Conservation (phyloP, 305 asterid genomes). For the Stenogyne calaminthoides region DNA sequence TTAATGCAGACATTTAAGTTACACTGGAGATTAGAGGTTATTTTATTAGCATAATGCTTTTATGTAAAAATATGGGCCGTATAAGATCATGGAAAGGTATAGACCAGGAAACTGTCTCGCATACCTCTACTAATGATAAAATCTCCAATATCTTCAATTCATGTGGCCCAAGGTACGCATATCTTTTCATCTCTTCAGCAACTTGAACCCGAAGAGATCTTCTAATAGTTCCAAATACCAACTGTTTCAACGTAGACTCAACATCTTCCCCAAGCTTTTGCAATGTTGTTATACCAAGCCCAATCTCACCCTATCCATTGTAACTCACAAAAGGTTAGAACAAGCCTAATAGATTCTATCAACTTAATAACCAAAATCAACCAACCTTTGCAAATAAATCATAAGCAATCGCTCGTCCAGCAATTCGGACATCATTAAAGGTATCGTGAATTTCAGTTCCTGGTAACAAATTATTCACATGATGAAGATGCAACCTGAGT, state of each 20-base stretch:
- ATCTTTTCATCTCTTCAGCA: constrained; percentile 79
- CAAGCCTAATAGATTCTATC: constrained; percentile 14
- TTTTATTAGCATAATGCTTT: background rate
- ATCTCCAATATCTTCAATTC: constrained; percentile 82
- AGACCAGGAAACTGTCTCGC: constrained; percentile 34
- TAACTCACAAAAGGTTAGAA: constrained; percentile 30
- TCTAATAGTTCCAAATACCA: constrained; percentile 90
- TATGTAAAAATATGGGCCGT: background rate
- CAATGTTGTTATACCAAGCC: constrained; percentile 86
- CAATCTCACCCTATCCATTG: constrained; percentile 77
- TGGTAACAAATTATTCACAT: constrained; percentile 52
- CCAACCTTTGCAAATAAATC: constrained; percentile 89
- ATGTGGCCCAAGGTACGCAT: constrained; percentile 70
- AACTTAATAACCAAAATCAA: constrained; percentile 33
- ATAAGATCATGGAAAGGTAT: constrained; percentile 31
- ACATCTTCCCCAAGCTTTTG: constrained; percentile 99
- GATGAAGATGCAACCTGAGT: constrained; percentile 89
- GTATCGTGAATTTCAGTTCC: constrained; percentile 72
- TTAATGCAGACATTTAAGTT: background rate
- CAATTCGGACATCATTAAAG: constrained; percentile 79
- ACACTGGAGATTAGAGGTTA: background rate
- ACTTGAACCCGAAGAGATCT: constrained; percentile 82
- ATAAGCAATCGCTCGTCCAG: constrained; percentile 89
- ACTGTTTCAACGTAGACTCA: constrained; percentile 71
- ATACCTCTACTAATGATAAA: constrained; percentile 87